Evolutionary conservation across 2,329 filamentous ascomycete genomes (phyloP).

Genomic region (Aspergillus brunneoviolaceus): DNA sequence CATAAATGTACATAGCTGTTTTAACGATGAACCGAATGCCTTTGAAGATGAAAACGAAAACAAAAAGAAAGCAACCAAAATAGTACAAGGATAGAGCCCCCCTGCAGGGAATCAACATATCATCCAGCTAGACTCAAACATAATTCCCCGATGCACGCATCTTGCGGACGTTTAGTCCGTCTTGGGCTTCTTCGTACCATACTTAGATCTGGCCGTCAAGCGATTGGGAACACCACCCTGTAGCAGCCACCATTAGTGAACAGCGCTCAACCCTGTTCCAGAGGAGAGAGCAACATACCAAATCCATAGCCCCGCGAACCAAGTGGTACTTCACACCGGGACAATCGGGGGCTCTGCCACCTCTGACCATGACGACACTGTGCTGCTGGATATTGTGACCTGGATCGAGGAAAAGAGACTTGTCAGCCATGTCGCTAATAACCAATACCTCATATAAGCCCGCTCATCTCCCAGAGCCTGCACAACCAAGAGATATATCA

Average conservation of each 20-base stretch:
- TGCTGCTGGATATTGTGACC: slow-evolving; percentile 99
- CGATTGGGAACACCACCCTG: slow-evolving; percentile 89
- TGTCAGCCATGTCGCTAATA: slow-evolving; percentile 7
- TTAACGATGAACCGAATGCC: slow-evolving; percentile 14
- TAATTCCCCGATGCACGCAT: neutral
- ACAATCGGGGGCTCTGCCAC: slow-evolving; percentile 92
- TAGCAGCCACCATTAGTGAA: slow-evolving; percentile 24
- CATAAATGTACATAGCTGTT: slow-evolving; percentile 21
- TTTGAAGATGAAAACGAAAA: neutral
- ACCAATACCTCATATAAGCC: neutral
- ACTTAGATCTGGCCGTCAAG: slow-evolving; percentile 86
- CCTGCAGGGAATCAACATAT: neutral
- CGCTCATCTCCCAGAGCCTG: neutral
- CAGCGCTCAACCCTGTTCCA: neutral
- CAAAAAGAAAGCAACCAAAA: neutral
- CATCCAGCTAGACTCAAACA: neutral
- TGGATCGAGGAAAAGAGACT: slow-evolving; percentile 27
- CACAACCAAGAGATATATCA: neutral
- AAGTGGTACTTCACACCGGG: slow-evolving; percentile 96
- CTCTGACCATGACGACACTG: slow-evolving; percentile 92
- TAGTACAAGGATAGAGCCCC: neutral
- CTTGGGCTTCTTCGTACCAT: slow-evolving; percentile 98
- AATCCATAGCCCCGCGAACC: slow-evolving; percentile 84
- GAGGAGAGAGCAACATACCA: slow-evolving; percentile 62
- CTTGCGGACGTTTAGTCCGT: slow-evolving; percentile 50